Percentiles rank a stretch among this genome's conserved stretches.
These are phyloP conservation scores for Leavenworthia alabamica DNA, from an alignment of 345 rosid genomes.

Conservation along the genomic window DNA sequence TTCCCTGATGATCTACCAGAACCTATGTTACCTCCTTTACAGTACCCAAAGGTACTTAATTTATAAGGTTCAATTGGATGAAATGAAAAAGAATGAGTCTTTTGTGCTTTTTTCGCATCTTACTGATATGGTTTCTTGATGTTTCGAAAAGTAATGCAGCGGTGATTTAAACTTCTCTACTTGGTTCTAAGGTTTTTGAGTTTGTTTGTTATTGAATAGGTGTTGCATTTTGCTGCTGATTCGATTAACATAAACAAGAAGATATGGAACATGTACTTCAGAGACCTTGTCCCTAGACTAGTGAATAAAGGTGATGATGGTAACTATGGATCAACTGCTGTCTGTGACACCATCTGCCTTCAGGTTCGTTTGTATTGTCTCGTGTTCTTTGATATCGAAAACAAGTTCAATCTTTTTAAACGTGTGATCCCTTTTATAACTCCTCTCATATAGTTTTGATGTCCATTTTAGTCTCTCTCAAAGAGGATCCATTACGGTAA, in stretches of 20 bases:
- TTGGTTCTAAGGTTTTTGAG: neutral
- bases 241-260: conserved; percentile 68
- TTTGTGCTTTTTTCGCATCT: neutral
- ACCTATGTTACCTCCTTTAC: conserved; percentile 71
- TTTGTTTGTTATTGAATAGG: conserved; percentile 34
- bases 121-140: neutral
- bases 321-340: conserved; percentile 86
- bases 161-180: neutral
- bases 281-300: conserved; percentile 70
- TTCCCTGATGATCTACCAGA: conserved; percentile 65
- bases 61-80: neutral
- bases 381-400: neutral
- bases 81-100: neutral
- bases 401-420: neutral
- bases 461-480: conserved; percentile 58
- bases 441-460: neutral
- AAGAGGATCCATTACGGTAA: conserved; percentile 95
- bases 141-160: neutral
- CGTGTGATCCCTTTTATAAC: neutral
- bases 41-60: too few species aligned
- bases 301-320: conserved; percentile 84
- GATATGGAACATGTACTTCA: conserved; percentile 84
- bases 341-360: conserved; percentile 81
- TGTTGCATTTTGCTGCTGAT: conserved; percentile 63
- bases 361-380: conserved; percentile 50